Percentiles rank a stretch among this genome's conserved stretches.
These are phyloP conservation scores for Plasmodium falciparum DNA, from an alignment of 169 alveolate genomes.

Conservation along the genomic window DNA sequence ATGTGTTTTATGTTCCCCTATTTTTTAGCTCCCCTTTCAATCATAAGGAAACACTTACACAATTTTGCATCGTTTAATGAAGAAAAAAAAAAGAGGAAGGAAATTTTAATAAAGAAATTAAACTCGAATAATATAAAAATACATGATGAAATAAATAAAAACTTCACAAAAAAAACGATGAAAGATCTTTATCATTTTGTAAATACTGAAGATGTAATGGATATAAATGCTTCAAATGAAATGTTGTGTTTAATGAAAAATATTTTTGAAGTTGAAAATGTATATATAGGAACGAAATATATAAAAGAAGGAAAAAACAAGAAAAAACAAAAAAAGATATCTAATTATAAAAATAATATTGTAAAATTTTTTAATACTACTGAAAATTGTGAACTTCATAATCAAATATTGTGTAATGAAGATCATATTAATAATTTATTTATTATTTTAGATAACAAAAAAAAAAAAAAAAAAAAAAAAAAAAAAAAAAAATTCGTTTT, in stretches of 20 bases:
- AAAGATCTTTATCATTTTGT: constrained; percentile 37
- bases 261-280: constrained; percentile 59
- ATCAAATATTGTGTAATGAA: constrained; percentile 2
- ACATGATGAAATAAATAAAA: constrained; percentile 60
- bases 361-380: constrained; percentile 25
- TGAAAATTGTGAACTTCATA: constrained; percentile 31
- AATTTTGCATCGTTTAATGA: constrained; percentile 53
- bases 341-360: constrained; percentile 8
- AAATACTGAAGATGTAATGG: background rate
- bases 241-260: constrained; percentile 29
- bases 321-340: background rate
- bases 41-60: constrained; percentile 28
- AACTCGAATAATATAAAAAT: constrained; percentile 57
- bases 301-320: constrained; percentile 4
- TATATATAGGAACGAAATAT: constrained; percentile 42
- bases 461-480: background rate
- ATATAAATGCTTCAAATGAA: background rate
- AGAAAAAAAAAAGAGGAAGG: constrained; percentile 61
- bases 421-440: constrained; percentile 17
- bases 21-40: constrained; percentile 22
- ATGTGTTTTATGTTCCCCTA: background rate
- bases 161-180: constrained; percentile 19
- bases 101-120: constrained; percentile 42
- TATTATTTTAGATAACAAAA: background rate
- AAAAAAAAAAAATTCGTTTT: constrained; percentile 5